Conservation (phyloP, 164 flowering plant genomes). For the Annona squamosa region DNA sequence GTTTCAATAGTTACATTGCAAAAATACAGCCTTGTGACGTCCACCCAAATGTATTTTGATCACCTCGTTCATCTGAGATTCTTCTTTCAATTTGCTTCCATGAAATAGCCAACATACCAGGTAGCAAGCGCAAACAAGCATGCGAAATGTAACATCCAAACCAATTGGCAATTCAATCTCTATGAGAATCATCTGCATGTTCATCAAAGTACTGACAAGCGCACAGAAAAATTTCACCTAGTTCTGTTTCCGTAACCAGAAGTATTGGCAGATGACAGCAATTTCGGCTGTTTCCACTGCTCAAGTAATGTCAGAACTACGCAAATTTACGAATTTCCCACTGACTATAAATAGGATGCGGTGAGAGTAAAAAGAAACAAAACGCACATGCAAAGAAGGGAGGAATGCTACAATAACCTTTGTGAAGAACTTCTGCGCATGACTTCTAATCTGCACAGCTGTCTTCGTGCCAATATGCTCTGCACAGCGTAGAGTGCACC, state of each 20-base stretch:
- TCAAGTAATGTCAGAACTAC: too few species aligned
- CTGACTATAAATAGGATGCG: background rate
- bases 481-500: constrained; percentile 30
- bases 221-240: background rate
- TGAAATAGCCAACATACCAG: background rate
- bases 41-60: background rate
- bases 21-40: background rate
- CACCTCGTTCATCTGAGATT: background rate
- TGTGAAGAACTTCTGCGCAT: constrained; percentile 96
- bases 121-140: background rate
- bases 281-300: background rate
- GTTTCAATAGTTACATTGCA: background rate
- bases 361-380: background rate
- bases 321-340: background rate
- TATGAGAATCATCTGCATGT: background rate
- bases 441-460: constrained; percentile 98
- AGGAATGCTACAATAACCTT: constrained; percentile 67
- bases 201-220: background rate
- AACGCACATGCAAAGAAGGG: background rate
- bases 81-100: background rate
- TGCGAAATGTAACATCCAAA: background rate
- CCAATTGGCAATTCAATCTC: background rate
- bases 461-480: constrained; percentile 98
- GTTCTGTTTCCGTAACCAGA: background rate
- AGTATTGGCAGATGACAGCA: background rate